Percentiles rank a stretch among this genome's conserved stretches.
Conservation (phyloP, 192 early-diverging fungal genomes). For the Backusella tarrabulga region DNA sequence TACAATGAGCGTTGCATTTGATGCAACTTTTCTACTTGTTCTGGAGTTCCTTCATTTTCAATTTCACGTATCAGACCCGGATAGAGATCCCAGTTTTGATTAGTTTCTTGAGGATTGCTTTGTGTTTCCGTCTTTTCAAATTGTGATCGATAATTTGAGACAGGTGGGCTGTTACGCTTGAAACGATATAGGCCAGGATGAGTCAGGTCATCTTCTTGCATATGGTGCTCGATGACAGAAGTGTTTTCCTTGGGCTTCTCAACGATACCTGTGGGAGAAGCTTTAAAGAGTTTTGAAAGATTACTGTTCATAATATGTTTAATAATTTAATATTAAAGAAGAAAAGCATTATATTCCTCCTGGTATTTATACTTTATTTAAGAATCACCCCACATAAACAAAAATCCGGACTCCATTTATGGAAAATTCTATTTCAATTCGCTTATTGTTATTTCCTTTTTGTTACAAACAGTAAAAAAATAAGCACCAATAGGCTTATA, state of each 20-base stretch:
- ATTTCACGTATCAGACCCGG: slow-evolving; percentile 12
- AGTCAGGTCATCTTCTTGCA: slow-evolving; percentile 9
- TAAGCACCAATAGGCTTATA: neutral
- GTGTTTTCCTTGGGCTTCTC: neutral
- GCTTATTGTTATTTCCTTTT: neutral
- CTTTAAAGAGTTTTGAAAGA: neutral
- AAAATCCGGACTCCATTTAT: neutral
- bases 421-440: neutral
- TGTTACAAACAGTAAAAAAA: neutral
- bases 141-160: neutral
- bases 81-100: slow-evolving; percentile 17
- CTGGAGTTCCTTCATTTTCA: slow-evolving; percentile 9
- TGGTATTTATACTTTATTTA: neutral
- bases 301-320: neutral
- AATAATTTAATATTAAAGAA: neutral
- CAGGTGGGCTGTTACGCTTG: neutral
- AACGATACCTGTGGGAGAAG: neutral
- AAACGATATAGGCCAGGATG: slow-evolving; percentile 4
- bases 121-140: neutral
- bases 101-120: no score
- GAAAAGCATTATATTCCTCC: neutral
- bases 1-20: slow-evolving; percentile 4
- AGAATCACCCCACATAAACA: slow-evolving; percentile 1
- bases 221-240: neutral
- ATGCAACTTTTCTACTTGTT: slow-evolving; percentile 16